Conservation (phyloP, 495 filamentous ascomycete genomes). For the Lasiosphaeriaceae sp. region DNA sequence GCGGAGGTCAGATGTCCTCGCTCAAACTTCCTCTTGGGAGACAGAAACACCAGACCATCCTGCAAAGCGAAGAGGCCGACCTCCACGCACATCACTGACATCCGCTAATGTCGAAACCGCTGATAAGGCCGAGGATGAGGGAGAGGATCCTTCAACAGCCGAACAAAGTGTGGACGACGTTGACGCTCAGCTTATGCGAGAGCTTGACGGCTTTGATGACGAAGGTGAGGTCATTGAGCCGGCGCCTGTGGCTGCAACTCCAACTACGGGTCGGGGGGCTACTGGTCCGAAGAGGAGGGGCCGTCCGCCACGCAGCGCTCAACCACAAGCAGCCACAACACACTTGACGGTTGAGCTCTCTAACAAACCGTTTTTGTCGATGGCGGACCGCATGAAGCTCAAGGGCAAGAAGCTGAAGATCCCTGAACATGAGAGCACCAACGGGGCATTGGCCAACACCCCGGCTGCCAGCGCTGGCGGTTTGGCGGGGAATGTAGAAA, state of each 20-base stretch:
- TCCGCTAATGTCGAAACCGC: not conserved
- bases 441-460: not conserved
- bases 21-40: not conserved
- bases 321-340: not conserved
- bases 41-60: not conserved
- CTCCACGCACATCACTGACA: constrained; percentile 10
- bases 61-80: constrained; percentile 18
- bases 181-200: constrained; percentile 21
- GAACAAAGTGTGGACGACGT: constrained; percentile 7
- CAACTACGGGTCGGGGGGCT: not conserved
- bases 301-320: constrained; percentile 19
- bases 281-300: constrained; percentile 18
- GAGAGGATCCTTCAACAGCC: not conserved
- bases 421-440: constrained; percentile 16
- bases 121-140: constrained; percentile 2
- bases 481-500: not conserved
- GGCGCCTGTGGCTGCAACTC: not conserved
- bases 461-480: no score
- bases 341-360: constrained; percentile 8
- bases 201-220: constrained; percentile 27
- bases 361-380: constrained; percentile 31
- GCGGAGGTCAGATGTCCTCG: constrained; percentile 13
- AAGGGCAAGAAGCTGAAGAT: constrained; percentile 45
- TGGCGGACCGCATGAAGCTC: constrained; percentile 43
- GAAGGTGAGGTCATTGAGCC: constrained; percentile 21